Conservation (phyloP, 768 basidiomycete genomes). For the Boletus reticulatus region DNA sequence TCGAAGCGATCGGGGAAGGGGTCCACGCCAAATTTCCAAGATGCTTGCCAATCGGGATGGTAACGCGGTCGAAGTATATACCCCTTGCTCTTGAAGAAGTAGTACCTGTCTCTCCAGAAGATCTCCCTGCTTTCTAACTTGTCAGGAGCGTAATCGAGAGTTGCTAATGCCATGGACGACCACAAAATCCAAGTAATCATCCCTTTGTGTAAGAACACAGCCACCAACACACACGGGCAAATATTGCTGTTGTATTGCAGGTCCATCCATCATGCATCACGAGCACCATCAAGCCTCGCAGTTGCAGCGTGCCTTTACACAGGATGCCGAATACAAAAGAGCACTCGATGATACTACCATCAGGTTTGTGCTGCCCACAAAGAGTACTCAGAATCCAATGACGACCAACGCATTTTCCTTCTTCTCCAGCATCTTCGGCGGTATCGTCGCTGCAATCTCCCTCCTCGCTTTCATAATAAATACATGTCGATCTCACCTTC, state of each 20-base stretch:
- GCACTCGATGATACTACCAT: too few relatives aligned
- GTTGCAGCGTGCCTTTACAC: slow-evolving; percentile 1
- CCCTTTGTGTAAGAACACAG: not conserved
- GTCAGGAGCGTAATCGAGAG: not conserved
- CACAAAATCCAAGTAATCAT: too few relatives aligned
- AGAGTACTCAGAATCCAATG: not conserved
- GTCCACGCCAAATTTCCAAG: slow-evolving; percentile 17
- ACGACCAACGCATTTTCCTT: not conserved
- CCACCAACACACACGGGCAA: not conserved
- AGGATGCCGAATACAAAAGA: not conserved
- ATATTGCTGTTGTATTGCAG: not conserved
- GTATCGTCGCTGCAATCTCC: not conserved
- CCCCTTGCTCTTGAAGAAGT: slow-evolving; percentile 15
- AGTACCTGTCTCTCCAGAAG: slow-evolving; percentile 20
- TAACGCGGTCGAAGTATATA: slow-evolving; percentile 28
- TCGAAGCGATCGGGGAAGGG: slow-evolving; percentile 1
- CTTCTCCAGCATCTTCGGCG: not conserved
- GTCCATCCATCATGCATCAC: not conserved
- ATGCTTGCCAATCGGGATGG: slow-evolving; percentile 28
- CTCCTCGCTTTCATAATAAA: not conserved
- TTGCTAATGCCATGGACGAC: not conserved
- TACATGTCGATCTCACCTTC: slow-evolving; percentile 2
- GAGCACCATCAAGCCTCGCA: not conserved
- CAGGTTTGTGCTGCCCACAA: not conserved
- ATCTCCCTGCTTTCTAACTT: not conserved